Evolutionary conservation across 2,329 filamentous ascomycete genomes (phyloP).

Genomic region (Truncatella angustata): DNA sequence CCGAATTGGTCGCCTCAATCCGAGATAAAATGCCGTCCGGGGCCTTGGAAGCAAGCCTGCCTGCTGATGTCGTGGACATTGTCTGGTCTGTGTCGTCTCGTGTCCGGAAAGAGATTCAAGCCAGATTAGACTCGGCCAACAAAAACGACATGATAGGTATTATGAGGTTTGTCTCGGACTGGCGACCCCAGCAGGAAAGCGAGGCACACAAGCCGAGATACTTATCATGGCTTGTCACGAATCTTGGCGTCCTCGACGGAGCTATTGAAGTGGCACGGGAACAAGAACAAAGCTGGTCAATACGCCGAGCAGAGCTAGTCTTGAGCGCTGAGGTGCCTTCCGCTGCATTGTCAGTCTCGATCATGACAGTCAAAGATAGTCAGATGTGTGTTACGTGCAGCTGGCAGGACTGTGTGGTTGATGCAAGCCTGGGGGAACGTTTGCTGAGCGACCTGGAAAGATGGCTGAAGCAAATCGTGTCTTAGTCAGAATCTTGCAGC

Average conservation of each 20-base stretch:
- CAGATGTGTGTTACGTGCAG: constrained; percentile 18
- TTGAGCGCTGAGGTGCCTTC: constrained; percentile 15
- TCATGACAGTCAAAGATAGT: constrained; percentile 14
- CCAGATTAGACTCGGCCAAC: constrained; percentile 23
- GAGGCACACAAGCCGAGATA: constrained; percentile 27
- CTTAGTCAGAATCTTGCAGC: neutral
- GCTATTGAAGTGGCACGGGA: neutral
- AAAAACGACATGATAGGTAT: constrained; percentile 31
- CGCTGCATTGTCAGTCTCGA: constrained; percentile 12
- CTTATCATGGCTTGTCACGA: constrained; percentile 32
- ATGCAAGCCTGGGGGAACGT: constrained; percentile 15
- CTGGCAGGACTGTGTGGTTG: constrained; percentile 23
- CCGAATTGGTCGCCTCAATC: constrained; percentile 14
- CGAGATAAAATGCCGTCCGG: constrained; percentile 5
- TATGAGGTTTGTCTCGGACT: constrained; percentile 33
- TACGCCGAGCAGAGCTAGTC: constrained; percentile 18
- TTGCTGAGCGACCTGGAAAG: constrained; percentile 19
- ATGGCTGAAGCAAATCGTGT: constrained; percentile 15
- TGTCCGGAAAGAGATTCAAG: constrained; percentile 25
- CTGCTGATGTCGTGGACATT: constrained; percentile 11
- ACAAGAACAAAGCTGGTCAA: constrained; percentile 12
- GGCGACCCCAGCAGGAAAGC: constrained; percentile 26
- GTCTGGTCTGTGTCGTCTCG: constrained; percentile 21
- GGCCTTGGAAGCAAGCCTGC: neutral
- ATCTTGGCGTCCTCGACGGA: constrained; percentile 33